Evolutionary conservation across 73 alveolate genomes (phyloP), one percentile per base, ranked within the genome.

Genomic region (Strombidium stylifer): DNA sequence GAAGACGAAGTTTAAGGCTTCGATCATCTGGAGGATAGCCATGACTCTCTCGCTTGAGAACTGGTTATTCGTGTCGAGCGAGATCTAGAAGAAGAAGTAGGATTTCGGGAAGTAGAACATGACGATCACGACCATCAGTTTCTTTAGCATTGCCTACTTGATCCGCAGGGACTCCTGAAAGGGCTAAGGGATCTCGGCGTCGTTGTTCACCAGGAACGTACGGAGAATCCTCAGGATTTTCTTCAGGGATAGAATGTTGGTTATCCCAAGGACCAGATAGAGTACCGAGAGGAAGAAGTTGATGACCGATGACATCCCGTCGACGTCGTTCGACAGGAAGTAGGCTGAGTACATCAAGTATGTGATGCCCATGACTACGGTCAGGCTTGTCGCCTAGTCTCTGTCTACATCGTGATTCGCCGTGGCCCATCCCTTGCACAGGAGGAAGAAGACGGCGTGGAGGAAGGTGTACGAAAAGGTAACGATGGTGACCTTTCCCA

Each of bases 311-410:
- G 61, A 19, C 15, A 60, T 44, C 7, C 75, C 61, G 12, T 32
- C 50, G 49, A 60, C 36, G 24, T 44, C 75, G 18, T 49, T 4
- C 12, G 75, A 60, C 47, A 60, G 41, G 49, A 62, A 74, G 39
- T 74, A 74, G 23, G 87, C 87, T 19, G 75, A 49, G 49, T 74
- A 74, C 2, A 65, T 16, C 34, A 74, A 28, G 21, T 74, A 74
- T 8, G 73, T 70, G n/a, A 55, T 50, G 7, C 81, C 87, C 87
- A 74, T 74, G 5, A 52, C 31, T 39, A 74, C 54, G 5, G 87
- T 74, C 1, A 62, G 28, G 16, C 52, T 27, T 3, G 87, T 74
- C 3, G 87, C 79, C 15, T 64, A 27, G 44, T 62, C 41, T 49
- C 87, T 46, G 6, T 57, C 35, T 39, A 74, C 6, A 11, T 62